Conservation (phyloP, 2,329 filamentous ascomycete species). For the Akanthomyces muscarius region DNA sequence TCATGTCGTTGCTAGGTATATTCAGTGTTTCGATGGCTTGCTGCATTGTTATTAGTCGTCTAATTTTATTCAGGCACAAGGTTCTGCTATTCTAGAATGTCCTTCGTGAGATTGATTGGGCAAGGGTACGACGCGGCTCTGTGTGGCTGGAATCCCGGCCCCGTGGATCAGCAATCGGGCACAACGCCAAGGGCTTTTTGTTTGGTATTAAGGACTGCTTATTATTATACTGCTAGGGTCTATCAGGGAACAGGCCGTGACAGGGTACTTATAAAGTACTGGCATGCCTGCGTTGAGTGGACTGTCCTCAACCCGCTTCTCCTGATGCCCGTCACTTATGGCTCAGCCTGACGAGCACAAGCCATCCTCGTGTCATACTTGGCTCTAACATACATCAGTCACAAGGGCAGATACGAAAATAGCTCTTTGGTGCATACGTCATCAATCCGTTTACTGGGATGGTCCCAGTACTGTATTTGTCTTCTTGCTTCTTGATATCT, state of each 20-base stretch:
- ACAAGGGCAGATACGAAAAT: not conserved
- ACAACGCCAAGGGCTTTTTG: too few relatives aligned
- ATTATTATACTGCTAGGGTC: too few relatives aligned
- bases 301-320: not conserved
- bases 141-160: not conserved
- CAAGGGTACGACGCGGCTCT: too few relatives aligned
- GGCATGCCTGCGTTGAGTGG: not conserved
- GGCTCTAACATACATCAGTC: not conserved
- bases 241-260: too few relatives aligned
- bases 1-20: too few relatives aligned
- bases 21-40: too few relatives aligned
- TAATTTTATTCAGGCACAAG: too few relatives aligned
- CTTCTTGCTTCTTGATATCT: conserved; percentile 10
- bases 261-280: not conserved
- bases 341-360: not conserved
- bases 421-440: not conserved
- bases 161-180: too few relatives aligned
- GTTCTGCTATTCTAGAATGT: too few relatives aligned
- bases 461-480: conserved; percentile 1
- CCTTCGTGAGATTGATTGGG: too few relatives aligned
- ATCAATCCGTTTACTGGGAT: conserved; percentile 14
- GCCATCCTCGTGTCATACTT: not conserved
- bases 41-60: too few relatives aligned
- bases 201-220: too few relatives aligned
- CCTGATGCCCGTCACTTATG: not conserved